Evolutionary conservation across 495 filamentous ascomycete species (phyloP).

Genomic region (Aspergillus indologenus): DNA sequence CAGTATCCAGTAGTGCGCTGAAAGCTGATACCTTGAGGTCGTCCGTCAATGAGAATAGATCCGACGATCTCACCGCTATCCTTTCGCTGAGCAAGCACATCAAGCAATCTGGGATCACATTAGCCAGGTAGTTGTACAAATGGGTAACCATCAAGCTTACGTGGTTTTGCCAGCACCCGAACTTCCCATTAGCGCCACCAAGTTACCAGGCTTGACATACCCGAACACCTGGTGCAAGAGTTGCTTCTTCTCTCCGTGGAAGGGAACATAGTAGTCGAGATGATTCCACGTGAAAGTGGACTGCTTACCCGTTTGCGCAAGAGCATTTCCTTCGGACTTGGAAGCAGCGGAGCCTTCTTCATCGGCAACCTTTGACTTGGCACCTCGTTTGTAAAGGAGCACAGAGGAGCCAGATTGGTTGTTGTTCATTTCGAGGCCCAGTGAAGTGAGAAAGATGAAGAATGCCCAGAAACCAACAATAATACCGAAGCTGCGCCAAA

Average conservation of each 20-base stretch:
- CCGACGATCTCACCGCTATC: constrained; percentile 47
- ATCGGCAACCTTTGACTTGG: constrained; percentile 34
- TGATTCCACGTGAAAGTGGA: constrained; percentile 54
- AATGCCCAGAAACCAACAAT: constrained; percentile 70
- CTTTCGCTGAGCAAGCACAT: constrained; percentile 48
- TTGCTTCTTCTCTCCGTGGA: constrained; percentile 46
- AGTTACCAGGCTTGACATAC: constrained; percentile 73
- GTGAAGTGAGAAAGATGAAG: constrained; percentile 65
- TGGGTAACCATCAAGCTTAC: constrained; percentile 37
- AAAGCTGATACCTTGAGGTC: constrained; percentile 44
- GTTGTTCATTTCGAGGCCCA: constrained; percentile 61
- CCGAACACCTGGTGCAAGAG: constrained; percentile 73
- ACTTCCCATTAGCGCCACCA: constrained; percentile 80
- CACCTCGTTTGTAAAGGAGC: constrained; percentile 58
- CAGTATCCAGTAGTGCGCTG: constrained; percentile 72
- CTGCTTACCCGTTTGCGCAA: constrained; percentile 27
- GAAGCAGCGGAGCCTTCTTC: constrained; percentile 23
- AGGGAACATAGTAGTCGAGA: constrained; percentile 68
- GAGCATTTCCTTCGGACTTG: constrained; percentile 19
- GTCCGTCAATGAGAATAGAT: constrained; percentile 47
- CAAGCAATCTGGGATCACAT: constrained; percentile 45
- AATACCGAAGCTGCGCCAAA: constrained; percentile 83
- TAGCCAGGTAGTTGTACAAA: constrained; percentile 54
- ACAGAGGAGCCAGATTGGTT: constrained; percentile 61
- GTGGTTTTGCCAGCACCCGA: constrained; percentile 88